Conservation (phyloP, 306 rosid genomes). For the Dryas octopetala region DNA sequence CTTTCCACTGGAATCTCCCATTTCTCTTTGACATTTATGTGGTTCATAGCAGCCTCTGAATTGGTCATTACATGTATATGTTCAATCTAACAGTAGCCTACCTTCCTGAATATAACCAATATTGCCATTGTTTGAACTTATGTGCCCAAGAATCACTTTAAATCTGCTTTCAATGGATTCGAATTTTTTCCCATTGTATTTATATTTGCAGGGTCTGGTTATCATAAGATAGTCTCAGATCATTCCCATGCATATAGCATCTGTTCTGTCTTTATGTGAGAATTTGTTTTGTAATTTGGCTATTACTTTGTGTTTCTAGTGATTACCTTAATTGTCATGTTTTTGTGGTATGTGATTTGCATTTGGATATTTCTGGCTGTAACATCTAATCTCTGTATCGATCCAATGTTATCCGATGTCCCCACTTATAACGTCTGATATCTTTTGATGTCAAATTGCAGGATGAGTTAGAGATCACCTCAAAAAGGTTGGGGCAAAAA, state of each 20-base stretch:
- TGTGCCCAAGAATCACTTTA: background rate
- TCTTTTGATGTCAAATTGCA: conserved; percentile 32
- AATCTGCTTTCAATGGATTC: background rate
- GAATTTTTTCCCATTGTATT: background rate
- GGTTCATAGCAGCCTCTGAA: background rate
- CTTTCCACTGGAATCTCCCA: background rate
- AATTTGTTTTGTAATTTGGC: background rate
- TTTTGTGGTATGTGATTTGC: background rate
- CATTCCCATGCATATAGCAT: no score
- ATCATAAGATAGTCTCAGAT: background rate
- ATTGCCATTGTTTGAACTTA: no score
- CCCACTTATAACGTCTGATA: background rate
- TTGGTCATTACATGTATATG: background rate
- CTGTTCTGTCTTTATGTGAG: no score
- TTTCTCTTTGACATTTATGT: background rate
- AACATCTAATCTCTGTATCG: background rate
- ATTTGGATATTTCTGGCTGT: background rate
- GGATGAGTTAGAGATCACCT: conserved; percentile 86
- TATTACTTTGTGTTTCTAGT: background rate
- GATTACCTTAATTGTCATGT: background rate
- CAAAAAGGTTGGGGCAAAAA: conserved; percentile 58
- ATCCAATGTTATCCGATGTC: background rate
- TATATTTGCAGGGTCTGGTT: background rate
- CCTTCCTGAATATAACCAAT: no score
- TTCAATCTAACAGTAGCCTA: background rate